Conservation (phyloP, 2,329 filamentous ascomycete species). For the Aspergillus ustus region DNA sequence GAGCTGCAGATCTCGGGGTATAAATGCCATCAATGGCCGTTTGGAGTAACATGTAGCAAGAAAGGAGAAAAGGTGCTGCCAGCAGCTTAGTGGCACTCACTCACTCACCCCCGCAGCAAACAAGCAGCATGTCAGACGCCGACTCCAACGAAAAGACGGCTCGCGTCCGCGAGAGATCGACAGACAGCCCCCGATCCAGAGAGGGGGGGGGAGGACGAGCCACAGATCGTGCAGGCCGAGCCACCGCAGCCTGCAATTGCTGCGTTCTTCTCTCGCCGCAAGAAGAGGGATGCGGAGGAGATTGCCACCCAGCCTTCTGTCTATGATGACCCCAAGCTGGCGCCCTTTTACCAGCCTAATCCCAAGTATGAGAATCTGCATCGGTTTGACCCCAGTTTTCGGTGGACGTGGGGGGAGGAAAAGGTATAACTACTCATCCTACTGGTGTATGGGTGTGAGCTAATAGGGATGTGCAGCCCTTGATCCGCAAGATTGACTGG, state of each 20-base stretch:
- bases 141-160: not conserved
- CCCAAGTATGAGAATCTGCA: conserved; percentile 44
- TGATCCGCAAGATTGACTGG: conserved; percentile 35
- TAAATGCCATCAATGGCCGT: not conserved
- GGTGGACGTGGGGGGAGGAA: conserved; percentile 38
- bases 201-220: not conserved
- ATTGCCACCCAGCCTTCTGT: conserved; percentile 33
- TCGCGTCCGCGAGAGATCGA: not conserved
- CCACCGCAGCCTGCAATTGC: not conserved
- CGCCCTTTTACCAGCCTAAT: conserved; percentile 36
- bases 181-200: not conserved
- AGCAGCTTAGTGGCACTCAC: not conserved
- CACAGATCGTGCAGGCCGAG: not conserved
- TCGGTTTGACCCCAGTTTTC: conserved; percentile 36
- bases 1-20: not conserved
- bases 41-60: not conserved
- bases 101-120: not conserved
- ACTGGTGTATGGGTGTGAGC: not conserved
- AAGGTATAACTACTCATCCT: conserved; percentile 9
- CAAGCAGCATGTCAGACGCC: not conserved
- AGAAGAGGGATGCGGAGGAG: conserved; percentile 8
- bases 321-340: conserved; percentile 49
- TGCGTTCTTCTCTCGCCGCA: conserved; percentile 1
- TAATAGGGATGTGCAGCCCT: not conserved
- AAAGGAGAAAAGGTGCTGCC: too few species aligned